Percentiles rank a stretch among this genome's conserved stretches.
phyloP scores from a whole-genome alignment of 108 stramenopile species.

The Pseudonitzschia multistriata region DNA sequence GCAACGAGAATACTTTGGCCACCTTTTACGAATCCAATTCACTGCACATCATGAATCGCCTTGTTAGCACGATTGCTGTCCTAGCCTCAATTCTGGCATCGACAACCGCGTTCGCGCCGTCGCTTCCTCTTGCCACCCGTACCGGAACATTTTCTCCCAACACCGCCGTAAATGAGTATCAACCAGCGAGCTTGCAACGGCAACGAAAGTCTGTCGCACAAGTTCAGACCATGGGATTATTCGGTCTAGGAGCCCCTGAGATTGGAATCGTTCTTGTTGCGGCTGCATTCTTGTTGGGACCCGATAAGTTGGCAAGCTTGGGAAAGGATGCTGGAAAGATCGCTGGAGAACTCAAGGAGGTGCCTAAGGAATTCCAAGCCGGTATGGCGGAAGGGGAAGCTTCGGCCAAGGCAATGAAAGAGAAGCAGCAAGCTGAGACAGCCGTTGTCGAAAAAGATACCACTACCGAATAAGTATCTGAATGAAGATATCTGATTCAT shows the following conservation, averaged over 20 bases:
- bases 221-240: constrained; percentile 85
- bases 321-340: constrained; percentile 94
- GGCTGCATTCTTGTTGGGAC: constrained; percentile 91
- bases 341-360: constrained; percentile 94
- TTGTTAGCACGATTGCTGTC: constrained; percentile 9
- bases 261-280: constrained; percentile 88
- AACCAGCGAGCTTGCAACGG: constrained; percentile 35
- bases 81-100: constrained; percentile 15
- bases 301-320: constrained; percentile 88
- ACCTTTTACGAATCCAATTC: not conserved
- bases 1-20: not conserved
- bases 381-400: constrained; percentile 89
- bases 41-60: not conserved
- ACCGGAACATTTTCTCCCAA: constrained; percentile 2
- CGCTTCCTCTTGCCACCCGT: constrained; percentile 1
- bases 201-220: constrained; percentile 75
- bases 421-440: constrained; percentile 5
- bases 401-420: constrained; percentile 61
- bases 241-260: constrained; percentile 93
- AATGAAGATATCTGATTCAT: constrained; percentile 9
- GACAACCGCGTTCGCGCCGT: constrained; percentile 30
- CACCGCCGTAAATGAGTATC: not conserved
- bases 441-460: constrained; percentile 1
- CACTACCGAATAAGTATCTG: constrained; percentile 2
- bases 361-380: constrained; percentile 93